Conservation (phyloP, 2,329 filamentous ascomycete species). For the Aaosphaeria arxii region DNA sequence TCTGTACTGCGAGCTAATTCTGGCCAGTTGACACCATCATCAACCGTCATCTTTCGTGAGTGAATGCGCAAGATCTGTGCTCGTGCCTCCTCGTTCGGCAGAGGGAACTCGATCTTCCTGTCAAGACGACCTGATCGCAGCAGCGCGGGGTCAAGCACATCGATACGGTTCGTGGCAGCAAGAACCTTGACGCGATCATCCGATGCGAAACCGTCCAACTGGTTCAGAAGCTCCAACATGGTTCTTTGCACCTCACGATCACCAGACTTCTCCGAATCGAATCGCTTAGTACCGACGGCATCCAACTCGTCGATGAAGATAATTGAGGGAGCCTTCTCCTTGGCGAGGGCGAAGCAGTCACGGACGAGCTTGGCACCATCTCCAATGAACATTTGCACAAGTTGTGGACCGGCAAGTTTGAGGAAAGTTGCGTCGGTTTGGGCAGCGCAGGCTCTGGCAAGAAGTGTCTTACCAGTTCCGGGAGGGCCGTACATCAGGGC, state of each 20-base stretch:
- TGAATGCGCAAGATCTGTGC: constrained; percentile 98
- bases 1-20: constrained; percentile 95
- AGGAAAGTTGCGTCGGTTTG: constrained; percentile 98
- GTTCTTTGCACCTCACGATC: constrained; percentile 97
- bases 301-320: constrained; percentile 99
- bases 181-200: constrained; percentile 97
- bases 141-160: constrained; percentile 88
- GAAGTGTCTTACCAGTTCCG: constrained; percentile 84
- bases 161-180: constrained; percentile 89
- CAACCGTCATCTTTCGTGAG: constrained; percentile 96
- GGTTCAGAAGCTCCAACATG: constrained; percentile 98
- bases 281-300: constrained; percentile 97
- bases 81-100: constrained; percentile 95
- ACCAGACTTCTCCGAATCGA: constrained; percentile 97
- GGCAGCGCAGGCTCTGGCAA: constrained; percentile 92
- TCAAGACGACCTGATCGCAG: constrained; percentile 90
- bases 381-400: constrained; percentile 99
- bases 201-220: constrained; percentile 95
- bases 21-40: constrained; percentile 89
- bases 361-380: constrained; percentile 97
- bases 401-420: constrained; percentile 93
- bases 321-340: constrained; percentile 97
- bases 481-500: constrained; percentile 97
- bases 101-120: constrained; percentile 96
- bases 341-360: constrained; percentile 94